Percentiles rank a stretch among this genome's conserved stretches.
phyloP scores from a whole-genome alignment of 192 early-diverging fungal genomes.

The Endogone sp. region DNA sequence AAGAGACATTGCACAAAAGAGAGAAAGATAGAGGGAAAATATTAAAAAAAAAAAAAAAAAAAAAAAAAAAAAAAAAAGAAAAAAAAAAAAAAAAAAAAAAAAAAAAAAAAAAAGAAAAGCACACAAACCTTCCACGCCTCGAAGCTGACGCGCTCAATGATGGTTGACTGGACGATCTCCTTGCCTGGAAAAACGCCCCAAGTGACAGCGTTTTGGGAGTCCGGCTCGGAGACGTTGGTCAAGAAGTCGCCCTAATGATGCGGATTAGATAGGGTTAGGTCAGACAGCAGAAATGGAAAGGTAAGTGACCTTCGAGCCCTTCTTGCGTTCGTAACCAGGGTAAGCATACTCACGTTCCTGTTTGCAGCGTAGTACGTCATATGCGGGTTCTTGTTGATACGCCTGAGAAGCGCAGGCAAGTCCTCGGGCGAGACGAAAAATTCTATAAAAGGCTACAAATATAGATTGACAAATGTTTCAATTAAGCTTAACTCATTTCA shows the following conservation, averaged over 20 bases:
- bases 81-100: not conserved
- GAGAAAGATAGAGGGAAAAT: not conserved
- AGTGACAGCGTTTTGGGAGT: constrained; percentile 73
- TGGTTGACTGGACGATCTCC: constrained; percentile 83
- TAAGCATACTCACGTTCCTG: constrained; percentile 40
- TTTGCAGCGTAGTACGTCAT: constrained; percentile 93
- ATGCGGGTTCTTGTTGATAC: constrained; percentile 52
- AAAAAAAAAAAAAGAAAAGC: too few species aligned
- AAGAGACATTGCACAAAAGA: not conserved
- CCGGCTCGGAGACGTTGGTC: constrained; percentile 59
- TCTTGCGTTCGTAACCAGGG: constrained; percentile 23
- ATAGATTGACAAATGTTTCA: too few species aligned
- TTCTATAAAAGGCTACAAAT: constrained; percentile 81
- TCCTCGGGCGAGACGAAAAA: constrained; percentile 67
- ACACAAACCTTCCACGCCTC: constrained; percentile 72
- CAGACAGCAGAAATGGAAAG: too few species aligned
- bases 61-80: not conserved
- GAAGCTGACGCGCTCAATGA: constrained; percentile 73
- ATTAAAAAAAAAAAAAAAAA: not conserved
- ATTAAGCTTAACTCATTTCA: too few species aligned
- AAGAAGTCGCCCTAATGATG: constrained; percentile 49
- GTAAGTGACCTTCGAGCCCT: not conserved
- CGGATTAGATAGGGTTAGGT: not conserved
- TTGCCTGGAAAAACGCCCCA: constrained; percentile 92
- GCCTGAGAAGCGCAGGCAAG: constrained; percentile 47